Evolutionary conservation across 176 grass and related monocot species (phyloP).

Genomic region (Panicum miliaceum): DNA sequence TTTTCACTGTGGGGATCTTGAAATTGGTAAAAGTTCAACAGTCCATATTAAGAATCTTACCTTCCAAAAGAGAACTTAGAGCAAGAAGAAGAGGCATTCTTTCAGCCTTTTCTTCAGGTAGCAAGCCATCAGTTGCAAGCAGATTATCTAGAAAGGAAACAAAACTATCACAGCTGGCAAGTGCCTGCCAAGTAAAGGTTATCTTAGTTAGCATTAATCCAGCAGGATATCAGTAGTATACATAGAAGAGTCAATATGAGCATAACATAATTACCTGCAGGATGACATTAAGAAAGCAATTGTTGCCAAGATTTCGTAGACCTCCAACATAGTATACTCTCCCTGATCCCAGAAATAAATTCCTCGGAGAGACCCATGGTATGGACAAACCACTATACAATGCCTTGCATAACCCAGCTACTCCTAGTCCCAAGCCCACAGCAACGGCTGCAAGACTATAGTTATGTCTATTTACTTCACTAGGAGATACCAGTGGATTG

Average conservation of each 20-base stretch:
- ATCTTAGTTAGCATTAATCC: conserved; percentile 8
- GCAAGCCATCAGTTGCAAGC: conserved; percentile 41
- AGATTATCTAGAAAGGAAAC: conserved; percentile 66
- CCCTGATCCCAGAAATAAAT: conserved; percentile 44
- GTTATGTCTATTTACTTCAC: conserved; percentile 17
- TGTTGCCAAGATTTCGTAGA: conserved; percentile 89
- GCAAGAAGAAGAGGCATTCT: conserved; percentile 74
- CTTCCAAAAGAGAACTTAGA: conserved; percentile 76
- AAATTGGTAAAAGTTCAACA: conserved; percentile 7
- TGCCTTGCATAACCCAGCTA: conserved; percentile 58
- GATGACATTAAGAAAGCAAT: conserved; percentile 98
- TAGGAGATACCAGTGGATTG: conserved; percentile 31
- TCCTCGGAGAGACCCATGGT: conserved; percentile 40
- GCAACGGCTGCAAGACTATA: conserved; percentile 54
- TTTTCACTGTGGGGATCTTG: neutral
- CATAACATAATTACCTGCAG: conserved; percentile 65
- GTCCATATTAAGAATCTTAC: conserved; percentile 40
- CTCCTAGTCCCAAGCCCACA: conserved; percentile 69
- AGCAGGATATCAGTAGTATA: neutral
- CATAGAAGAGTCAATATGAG: conserved; percentile 21
- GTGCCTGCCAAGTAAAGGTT: conserved; percentile 59
- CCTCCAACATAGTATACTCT: conserved; percentile 62
- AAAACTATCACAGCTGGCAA: conserved; percentile 80
- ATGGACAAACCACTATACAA: conserved; percentile 45
- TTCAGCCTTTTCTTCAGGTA: conserved; percentile 57